These are phyloP conservation scores for Tympanopsis confertula DNA, from an alignment of 2,329 filamentous ascomycete species.

Conservation along the genomic window DNA sequence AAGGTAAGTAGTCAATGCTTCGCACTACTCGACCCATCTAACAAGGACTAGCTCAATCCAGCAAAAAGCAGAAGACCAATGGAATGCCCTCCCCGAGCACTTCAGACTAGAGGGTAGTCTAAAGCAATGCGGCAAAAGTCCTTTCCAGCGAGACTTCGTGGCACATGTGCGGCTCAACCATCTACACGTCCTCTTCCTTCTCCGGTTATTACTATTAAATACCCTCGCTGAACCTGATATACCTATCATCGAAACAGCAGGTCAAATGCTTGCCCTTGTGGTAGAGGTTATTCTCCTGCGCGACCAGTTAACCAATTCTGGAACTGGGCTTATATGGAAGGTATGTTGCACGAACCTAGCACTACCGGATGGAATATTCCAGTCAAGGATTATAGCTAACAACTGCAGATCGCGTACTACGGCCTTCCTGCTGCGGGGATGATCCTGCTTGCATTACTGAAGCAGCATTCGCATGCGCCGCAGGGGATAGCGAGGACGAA, in stretches of 20 bases:
- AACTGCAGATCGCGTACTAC: constrained; percentile 15
- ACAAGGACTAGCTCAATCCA: constrained; percentile 6
- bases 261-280: constrained; percentile 14
- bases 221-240: constrained; percentile 10
- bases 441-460: constrained; percentile 13
- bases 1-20: constrained; percentile 5
- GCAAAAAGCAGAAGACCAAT: constrained; percentile 9
- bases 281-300: constrained; percentile 15
- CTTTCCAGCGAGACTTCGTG: constrained; percentile 17
- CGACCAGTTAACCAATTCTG: constrained; percentile 17
- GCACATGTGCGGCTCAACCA: constrained; percentile 16
- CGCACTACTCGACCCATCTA: constrained; percentile 1
- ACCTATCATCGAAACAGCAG: constrained; percentile 11
- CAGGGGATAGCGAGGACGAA: constrained; percentile 5
- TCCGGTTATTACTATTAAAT: constrained; percentile 11
- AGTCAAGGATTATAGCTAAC: constrained; percentile 3
- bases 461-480: constrained; percentile 4
- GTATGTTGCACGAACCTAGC: constrained; percentile 10
- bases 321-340: constrained; percentile 18
- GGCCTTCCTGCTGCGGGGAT: constrained; percentile 20
- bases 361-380: not conserved
- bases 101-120: constrained; percentile 9
- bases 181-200: constrained; percentile 17
- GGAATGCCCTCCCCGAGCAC: constrained; percentile 12
- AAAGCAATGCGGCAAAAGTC: constrained; percentile 6